These are phyloP conservation scores for Malassezia yamatoensis DNA, from an alignment of 1,284 basidiomycete genomes.

Conservation along the genomic window DNA sequence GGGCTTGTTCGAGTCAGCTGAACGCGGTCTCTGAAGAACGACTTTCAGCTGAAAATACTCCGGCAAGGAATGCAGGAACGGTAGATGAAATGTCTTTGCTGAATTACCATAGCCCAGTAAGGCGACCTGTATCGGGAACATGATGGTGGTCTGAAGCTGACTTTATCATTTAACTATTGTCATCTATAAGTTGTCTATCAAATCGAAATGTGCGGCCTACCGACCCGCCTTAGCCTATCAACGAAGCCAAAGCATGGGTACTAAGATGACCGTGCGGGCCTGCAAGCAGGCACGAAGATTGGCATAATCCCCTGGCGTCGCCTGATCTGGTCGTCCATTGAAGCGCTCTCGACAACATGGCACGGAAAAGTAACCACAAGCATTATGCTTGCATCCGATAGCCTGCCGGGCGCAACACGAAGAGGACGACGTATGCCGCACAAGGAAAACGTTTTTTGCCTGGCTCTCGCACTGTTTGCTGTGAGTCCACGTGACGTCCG, in stretches of 20 bases:
- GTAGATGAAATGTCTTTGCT: conserved; percentile 41
- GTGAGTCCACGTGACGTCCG: conserved; percentile 12
- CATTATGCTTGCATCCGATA: neutral
- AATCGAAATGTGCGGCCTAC: conserved; percentile 14
- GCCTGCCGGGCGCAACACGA: conserved; percentile 16
- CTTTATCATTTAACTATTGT: neutral
- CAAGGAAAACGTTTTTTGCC: conserved; percentile 5
- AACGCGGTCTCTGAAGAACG: conserved; percentile 38
- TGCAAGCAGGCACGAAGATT: conserved; percentile 15
- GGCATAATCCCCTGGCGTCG: conserved; percentile 20
- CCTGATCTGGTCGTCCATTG: conserved; percentile 17
- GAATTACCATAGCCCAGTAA: conserved; percentile 38
- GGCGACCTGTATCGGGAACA: conserved; percentile 32
- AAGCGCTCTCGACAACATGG: conserved; percentile 9
- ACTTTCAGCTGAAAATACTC: conserved; percentile 32
- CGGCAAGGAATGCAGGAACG: conserved; percentile 32
- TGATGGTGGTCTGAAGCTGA: conserved; percentile 1
- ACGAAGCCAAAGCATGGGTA: conserved; percentile 9
- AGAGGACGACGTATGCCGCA: conserved; percentile 20
- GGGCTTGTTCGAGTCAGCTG: conserved; percentile 16
- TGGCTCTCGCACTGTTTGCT: neutral
- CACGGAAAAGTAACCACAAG: neutral
- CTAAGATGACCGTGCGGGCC: conserved; percentile 20
- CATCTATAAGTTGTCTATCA: too few species aligned
- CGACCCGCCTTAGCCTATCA: conserved; percentile 14